phyloP scores from a whole-genome alignment of 805 yeast genomes.

The Lachancea meyersii region DNA sequence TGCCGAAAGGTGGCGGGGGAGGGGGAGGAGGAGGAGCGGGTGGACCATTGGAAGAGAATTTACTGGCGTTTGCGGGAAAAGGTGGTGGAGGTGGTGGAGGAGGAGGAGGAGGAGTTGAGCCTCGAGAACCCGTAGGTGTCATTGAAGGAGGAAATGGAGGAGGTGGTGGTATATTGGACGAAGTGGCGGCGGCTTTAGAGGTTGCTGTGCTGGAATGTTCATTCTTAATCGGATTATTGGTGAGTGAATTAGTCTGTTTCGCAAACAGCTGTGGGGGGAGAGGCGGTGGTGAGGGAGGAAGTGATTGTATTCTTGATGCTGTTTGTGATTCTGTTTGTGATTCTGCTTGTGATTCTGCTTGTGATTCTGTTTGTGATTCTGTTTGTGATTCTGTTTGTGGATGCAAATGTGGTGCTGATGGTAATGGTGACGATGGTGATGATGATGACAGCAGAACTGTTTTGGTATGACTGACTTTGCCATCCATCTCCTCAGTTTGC shows the following conservation, averaged over 20 bases:
- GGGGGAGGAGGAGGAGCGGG: conserved; percentile 33
- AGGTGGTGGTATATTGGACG: conserved; percentile 26
- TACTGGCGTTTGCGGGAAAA: conserved; percentile 14
- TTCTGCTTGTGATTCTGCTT: no score
- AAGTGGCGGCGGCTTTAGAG: background rate
- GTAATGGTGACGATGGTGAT: no score
- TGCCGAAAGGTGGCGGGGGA: conserved; percentile 28
- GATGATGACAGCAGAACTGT: no score
- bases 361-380: no score
- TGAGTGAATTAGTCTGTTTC: background rate
- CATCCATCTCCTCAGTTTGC: no score
- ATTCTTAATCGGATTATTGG: background rate
- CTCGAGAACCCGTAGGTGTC: background rate
- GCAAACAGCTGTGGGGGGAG: conserved; percentile 8
- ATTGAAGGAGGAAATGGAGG: conserved; percentile 13
- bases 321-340: no score
- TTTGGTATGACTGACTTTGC: no score
- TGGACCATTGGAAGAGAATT: background rate
- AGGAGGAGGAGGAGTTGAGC: conserved; percentile 17
- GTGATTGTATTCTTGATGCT: background rate
- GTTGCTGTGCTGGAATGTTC: background rate
- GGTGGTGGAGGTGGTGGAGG: conserved; percentile 24
- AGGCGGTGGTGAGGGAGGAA: conserved; percentile 13
- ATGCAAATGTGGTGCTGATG: no score
- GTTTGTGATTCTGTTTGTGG: no score